Evolutionary conservation across 2,329 filamentous ascomycete genomes (phyloP).

Genomic region (Aspergillus glaucus): DNA sequence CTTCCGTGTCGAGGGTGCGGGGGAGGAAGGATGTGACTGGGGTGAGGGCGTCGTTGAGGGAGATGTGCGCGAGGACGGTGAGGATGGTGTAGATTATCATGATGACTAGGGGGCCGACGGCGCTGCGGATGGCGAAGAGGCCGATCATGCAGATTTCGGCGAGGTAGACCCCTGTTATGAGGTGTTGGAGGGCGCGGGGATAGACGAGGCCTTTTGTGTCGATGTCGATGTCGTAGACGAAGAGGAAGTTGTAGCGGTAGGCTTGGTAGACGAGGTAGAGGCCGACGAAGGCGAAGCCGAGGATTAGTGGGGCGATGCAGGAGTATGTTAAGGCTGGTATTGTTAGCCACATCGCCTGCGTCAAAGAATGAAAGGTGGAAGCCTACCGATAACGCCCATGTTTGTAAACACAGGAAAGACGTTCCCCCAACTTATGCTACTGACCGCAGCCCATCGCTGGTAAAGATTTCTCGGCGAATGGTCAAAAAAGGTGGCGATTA

Average conservation of each 20-base stretch:
- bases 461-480: slow-evolving; percentile 68
- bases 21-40: slow-evolving; percentile 61
- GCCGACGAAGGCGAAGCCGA: slow-evolving; percentile 73
- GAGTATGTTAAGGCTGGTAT: slow-evolving; percentile 72
- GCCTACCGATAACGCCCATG: slow-evolving; percentile 70
- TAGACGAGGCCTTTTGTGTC: slow-evolving; percentile 89
- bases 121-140: slow-evolving; percentile 64
- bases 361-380: neutral
- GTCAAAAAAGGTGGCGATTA: slow-evolving; percentile 67
- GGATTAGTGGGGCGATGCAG: slow-evolving; percentile 76
- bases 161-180: slow-evolving; percentile 77
- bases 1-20: slow-evolving; percentile 55
- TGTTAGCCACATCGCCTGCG: slow-evolving; percentile 5
- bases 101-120: slow-evolving; percentile 62
- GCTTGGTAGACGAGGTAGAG: slow-evolving; percentile 77
- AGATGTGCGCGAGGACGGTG: slow-evolving; percentile 66
- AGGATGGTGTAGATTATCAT: slow-evolving; percentile 71
- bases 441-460: slow-evolving; percentile 65
- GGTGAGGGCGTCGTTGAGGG: slow-evolving; percentile 39
- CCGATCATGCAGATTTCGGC: slow-evolving; percentile 79
- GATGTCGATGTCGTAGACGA: slow-evolving; percentile 71
- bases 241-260: slow-evolving; percentile 86
- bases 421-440: slow-evolving; percentile 77
- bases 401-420: slow-evolving; percentile 72
- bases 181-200: slow-evolving; percentile 74